Evolutionary conservation across 2,329 filamentous ascomycete genomes (phyloP).

Genomic region (Paraphoma sp.): DNA sequence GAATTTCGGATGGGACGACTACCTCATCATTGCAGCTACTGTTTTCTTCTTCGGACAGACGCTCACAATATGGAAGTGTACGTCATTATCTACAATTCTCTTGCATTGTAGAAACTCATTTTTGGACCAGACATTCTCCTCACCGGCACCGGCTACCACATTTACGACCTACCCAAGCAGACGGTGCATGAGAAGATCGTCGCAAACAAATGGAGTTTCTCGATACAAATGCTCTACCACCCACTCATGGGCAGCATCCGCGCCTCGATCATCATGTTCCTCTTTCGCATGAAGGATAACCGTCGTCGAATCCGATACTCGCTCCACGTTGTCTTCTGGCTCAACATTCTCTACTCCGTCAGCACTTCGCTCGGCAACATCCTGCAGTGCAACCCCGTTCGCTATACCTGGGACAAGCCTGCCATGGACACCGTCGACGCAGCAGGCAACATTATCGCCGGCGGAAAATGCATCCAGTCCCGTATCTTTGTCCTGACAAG

Average conservation of each 20-base stretch:
- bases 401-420: slow-evolving; percentile 36
- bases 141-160: slow-evolving; percentile 42
- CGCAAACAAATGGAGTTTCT: slow-evolving; percentile 41
- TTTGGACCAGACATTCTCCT: slow-evolving; percentile 30
- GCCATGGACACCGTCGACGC: slow-evolving; percentile 38
- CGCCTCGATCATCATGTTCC: slow-evolving; percentile 47
- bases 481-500: slow-evolving; percentile 43
- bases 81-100: background rate
- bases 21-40: slow-evolving; percentile 35
- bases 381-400: slow-evolving; percentile 44
- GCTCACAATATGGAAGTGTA: slow-evolving; percentile 32
- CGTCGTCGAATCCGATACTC: slow-evolving; percentile 36
- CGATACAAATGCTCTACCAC: slow-evolving; percentile 48
- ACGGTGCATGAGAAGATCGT: slow-evolving; percentile 34
- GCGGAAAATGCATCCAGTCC: slow-evolving; percentile 43
- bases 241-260: slow-evolving; percentile 46
- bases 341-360: slow-evolving; percentile 44
- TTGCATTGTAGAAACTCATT: background rate
- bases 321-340: slow-evolving; percentile 41
- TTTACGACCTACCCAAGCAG: slow-evolving; percentile 38
- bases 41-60: slow-evolving; percentile 33
- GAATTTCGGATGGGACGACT: slow-evolving; percentile 44
- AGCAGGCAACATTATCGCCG: slow-evolving; percentile 31
- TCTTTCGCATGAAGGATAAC: slow-evolving; percentile 45
- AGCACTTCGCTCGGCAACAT: slow-evolving; percentile 44